A percentile compares a stretch with the other conserved stretches of the same genome.
Conservation (phyloP, 805 yeast genomes). For the Pichia phayaonensis region DNA sequence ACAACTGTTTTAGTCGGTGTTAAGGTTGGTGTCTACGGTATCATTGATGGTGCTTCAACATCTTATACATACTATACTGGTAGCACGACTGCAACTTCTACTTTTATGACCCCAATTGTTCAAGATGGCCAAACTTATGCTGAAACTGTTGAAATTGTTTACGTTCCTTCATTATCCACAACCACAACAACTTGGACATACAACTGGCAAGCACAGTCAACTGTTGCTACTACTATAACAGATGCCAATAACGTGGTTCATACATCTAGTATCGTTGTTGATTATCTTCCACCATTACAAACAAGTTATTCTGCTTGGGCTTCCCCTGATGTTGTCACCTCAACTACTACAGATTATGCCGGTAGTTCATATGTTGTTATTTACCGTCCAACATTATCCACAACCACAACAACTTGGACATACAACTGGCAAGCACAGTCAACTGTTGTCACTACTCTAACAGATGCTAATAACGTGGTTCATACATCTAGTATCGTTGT, state of each 20-base stretch:
- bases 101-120: background rate
- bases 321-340: background rate
- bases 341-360: background rate
- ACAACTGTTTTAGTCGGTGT: background rate
- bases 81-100: background rate
- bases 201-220: background rate
- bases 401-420: background rate
- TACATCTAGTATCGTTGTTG: background rate
- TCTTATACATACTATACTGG: background rate
- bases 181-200: conserved; percentile 2
- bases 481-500: background rate
- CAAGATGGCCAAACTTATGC: background rate
- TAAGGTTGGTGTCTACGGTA: conserved; percentile 4
- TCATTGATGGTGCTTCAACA: background rate
- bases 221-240: background rate
- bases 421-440: background rate
- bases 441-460: background rate
- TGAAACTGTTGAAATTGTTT: background rate
- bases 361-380: background rate
- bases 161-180: conserved; percentile 3
- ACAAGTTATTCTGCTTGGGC: conserved; percentile 2
- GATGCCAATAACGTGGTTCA: background rate
- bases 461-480: background rate
- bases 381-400: background rate
- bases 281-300: background rate